Percentiles rank a stretch among this genome's conserved stretches.
Evolutionary conservation across 495 filamentous ascomycete species (phyloP).

Genomic region (Annulohypoxylon maeteangense): DNA sequence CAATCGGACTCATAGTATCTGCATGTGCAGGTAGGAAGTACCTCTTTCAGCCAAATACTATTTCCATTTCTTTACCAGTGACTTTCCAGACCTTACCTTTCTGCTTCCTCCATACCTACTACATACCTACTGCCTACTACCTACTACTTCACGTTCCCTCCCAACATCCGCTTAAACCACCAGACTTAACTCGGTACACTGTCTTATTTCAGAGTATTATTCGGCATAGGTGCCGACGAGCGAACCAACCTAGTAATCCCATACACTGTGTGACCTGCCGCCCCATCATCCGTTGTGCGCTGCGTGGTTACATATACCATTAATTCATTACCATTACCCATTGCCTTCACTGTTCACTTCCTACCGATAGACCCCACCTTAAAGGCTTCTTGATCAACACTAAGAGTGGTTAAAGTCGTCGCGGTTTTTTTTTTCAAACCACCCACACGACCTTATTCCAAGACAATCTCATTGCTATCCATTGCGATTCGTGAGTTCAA

Average conservation of each 20-base stretch:
- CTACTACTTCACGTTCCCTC: not conserved
- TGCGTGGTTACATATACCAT: constrained; percentile 8
- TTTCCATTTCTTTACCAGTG: not conserved
- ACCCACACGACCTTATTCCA: constrained; percentile 46
- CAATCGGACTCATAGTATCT: constrained; percentile 16
- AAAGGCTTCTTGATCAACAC: constrained; percentile 44
- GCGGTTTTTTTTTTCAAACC: constrained; percentile 45
- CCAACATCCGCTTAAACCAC: constrained; percentile 3
- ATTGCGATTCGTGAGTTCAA: constrained; percentile 26
- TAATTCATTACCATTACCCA: constrained; percentile 29
- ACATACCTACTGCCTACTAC: not conserved
- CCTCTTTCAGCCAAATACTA: constrained; percentile 5
- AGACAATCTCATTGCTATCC: constrained; percentile 26
- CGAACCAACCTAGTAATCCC: constrained; percentile 28
- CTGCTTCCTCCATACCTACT: constrained; percentile 8
- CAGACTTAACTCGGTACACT: constrained; percentile 7
- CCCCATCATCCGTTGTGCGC: constrained; percentile 20
- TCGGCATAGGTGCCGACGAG: constrained; percentile 38
- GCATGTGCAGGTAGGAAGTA: constrained; percentile 15
- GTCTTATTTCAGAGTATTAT: constrained; percentile 21
- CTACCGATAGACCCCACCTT: constrained; percentile 49
- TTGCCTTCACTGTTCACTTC: constrained; percentile 40
- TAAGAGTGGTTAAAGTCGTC: constrained; percentile 50
- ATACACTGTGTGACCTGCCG: constrained; percentile 42
- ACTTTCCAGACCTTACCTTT: constrained; percentile 4